Percentiles rank a stretch among this genome's conserved stretches.
phyloP scores from a whole-genome alignment of 2,329 filamentous ascomycete species.

The Knoxdaviesia proteae region DNA sequence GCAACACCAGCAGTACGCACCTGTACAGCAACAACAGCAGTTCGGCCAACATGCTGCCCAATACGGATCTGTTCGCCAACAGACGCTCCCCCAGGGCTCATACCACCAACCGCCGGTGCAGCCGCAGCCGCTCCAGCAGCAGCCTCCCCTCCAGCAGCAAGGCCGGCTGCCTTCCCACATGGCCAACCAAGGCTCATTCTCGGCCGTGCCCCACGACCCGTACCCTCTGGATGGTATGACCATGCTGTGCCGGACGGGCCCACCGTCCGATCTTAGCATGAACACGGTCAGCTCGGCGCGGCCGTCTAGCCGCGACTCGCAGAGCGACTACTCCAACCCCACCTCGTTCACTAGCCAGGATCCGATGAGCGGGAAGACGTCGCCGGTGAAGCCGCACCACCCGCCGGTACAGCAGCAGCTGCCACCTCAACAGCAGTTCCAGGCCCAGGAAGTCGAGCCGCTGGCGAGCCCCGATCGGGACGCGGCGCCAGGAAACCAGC shows the following conservation, averaged over 20 bases:
- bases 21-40: too few species aligned
- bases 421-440: conserved; percentile 12
- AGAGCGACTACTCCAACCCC: conserved; percentile 77
- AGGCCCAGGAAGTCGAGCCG: conserved; percentile 46
- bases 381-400: conserved; percentile 43
- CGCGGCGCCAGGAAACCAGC: too few species aligned
- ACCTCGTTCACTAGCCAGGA: conserved; percentile 80
- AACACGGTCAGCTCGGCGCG: conserved; percentile 35
- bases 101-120: too few species aligned
- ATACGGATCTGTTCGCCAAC: too few species aligned
- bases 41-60: too few species aligned
- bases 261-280: conserved; percentile 28
- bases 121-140: too few species aligned
- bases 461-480: too few species aligned
- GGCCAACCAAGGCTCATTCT: conserved; percentile 33
- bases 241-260: conserved; percentile 71
- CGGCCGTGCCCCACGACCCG: conserved; percentile 68
- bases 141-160: too few species aligned
- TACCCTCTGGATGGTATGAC: conserved; percentile 95
- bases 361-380: conserved; percentile 49
- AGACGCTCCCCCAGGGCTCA: too few species aligned
- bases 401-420: conserved; percentile 14
- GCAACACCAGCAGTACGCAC: too few species aligned
- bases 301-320: conserved; percentile 68
- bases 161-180: too few species aligned